phyloP scores from a whole-genome alignment of 306 rosid genomes.

The Cicer pinnatifidum region DNA sequence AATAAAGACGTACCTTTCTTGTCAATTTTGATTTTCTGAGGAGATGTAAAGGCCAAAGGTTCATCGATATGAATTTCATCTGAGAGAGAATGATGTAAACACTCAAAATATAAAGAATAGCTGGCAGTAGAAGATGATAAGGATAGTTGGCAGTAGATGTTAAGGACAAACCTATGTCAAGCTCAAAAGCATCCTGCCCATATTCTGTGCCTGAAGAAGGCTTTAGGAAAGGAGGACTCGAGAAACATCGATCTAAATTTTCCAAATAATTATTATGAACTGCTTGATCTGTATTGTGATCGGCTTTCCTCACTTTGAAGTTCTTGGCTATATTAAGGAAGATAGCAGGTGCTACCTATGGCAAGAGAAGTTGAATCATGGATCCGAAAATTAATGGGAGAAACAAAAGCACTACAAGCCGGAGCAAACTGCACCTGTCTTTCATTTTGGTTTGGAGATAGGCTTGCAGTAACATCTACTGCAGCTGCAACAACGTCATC shows the following conservation, averaged over 20 bases:
- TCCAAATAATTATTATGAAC: conserved; percentile 41
- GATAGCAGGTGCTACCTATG: conserved; percentile 55
- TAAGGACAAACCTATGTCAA: conserved; percentile 69
- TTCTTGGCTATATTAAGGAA: conserved; percentile 56
- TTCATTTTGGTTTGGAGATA: conserved; percentile 55
- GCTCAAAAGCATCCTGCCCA: conserved; percentile 51
- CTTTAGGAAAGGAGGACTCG: conserved; percentile 86
- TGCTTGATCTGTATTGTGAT: conserved; percentile 45
- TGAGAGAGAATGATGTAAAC: conserved; percentile 48
- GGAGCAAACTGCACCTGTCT: conserved; percentile 59
- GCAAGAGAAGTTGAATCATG: conserved; percentile 49
- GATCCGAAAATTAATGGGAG: conserved; percentile 30
- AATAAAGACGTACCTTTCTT: conserved; percentile 60
- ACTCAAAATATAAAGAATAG: conserved; percentile 40
- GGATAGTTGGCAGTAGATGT: conserved; percentile 22
- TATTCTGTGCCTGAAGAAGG: conserved; percentile 51
- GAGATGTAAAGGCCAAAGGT: conserved; percentile 49
- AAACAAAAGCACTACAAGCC: conserved; percentile 41
- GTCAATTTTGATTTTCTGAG: conserved; percentile 48
- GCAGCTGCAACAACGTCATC: conserved; percentile 78
- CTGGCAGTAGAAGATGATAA: conserved; percentile 18
- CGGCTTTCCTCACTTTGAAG: conserved; percentile 49
- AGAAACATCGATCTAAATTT: conserved; percentile 67
- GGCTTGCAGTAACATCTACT: conserved; percentile 53
- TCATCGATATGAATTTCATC: conserved; percentile 75